Conservation (phyloP, 2,329 filamentous ascomycete genomes). For the Phaeoacremonium minimum region DNA sequence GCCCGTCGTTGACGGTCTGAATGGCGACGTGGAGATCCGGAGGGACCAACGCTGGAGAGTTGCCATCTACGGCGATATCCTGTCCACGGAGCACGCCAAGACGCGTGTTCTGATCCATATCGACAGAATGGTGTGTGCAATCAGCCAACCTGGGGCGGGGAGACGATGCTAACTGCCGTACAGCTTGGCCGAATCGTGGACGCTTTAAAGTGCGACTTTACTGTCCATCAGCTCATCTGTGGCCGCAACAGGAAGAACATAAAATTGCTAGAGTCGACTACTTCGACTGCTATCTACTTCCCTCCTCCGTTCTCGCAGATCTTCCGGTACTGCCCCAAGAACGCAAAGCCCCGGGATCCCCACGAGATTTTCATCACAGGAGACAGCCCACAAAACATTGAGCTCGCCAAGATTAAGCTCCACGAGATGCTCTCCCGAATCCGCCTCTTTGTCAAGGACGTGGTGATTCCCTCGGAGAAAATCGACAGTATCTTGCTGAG, state of each 20-base stretch:
- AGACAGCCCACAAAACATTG: constrained; percentile 77
- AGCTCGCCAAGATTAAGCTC: constrained; percentile 85
- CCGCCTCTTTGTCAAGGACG: constrained; percentile 87
- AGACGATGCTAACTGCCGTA: constrained; percentile 24
- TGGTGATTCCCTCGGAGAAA: constrained; percentile 83
- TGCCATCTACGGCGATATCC: constrained; percentile 90
- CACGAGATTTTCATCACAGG: constrained; percentile 95
- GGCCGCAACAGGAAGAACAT: constrained; percentile 95
- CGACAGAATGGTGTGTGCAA: constrained; percentile 72
- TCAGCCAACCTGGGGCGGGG: not conserved
- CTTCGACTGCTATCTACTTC: constrained; percentile 96
- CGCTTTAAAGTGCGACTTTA: constrained; percentile 75
- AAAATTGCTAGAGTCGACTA: constrained; percentile 93
- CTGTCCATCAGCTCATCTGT: constrained; percentile 87
- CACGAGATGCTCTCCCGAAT: constrained; percentile 78
- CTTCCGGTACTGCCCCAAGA: constrained; percentile 83
- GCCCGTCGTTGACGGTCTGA: constrained; percentile 69
- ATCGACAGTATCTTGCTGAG: constrained; percentile 91
- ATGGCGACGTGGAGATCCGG: constrained; percentile 76
- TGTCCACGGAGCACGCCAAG: constrained; percentile 96
- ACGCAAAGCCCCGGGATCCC: constrained; percentile 75
- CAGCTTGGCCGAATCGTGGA: constrained; percentile 74
- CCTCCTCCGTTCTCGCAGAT: constrained; percentile 89
- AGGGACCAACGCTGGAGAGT: constrained; percentile 89
- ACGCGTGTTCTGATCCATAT: constrained; percentile 95